These are phyloP conservation scores for Pulveroboletus sp. DNA, from an alignment of 1,284 basidiomycete species.

Conservation along the genomic window DNA sequence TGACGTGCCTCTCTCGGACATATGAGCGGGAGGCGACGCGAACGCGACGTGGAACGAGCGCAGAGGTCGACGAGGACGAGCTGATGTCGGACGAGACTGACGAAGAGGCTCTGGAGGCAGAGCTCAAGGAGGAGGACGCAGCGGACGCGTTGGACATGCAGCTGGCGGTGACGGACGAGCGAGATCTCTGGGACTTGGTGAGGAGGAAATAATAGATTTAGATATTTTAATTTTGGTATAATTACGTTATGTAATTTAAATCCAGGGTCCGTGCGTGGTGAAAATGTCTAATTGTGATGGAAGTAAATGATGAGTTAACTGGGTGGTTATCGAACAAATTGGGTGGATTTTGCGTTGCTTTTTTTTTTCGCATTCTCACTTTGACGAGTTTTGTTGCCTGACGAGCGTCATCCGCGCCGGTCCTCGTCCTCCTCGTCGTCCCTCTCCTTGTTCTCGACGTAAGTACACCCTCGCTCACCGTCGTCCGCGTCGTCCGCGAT, in stretches of 20 bases:
- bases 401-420: constrained; percentile 29
- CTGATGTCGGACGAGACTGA: constrained; percentile 45
- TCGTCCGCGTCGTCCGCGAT: background rate
- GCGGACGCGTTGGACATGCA: constrained; percentile 45
- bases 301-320: constrained; percentile 14
- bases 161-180: constrained; percentile 29
- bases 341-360: constrained; percentile 14
- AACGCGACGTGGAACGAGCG: constrained; percentile 20
- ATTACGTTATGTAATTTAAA: constrained; percentile 16
- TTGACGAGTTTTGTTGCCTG: background rate
- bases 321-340: constrained; percentile 17
- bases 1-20: constrained; percentile 20
- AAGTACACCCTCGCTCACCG: constrained; percentile 9
- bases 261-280: constrained; percentile 36
- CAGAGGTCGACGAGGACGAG: constrained; percentile 25
- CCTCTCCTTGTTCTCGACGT: constrained; percentile 31
- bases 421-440: constrained; percentile 26
- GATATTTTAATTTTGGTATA: constrained; percentile 6
- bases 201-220: constrained; percentile 9
- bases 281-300: constrained; percentile 21
- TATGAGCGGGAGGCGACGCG: constrained; percentile 25
- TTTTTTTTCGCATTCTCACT: constrained; percentile 25
- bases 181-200: constrained; percentile 31
- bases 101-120: constrained; percentile 43
- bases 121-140: constrained; percentile 49